These are phyloP conservation scores for Fraxinus greggii DNA, from an alignment of 305 asterid genomes.

Conservation along the genomic window DNA sequence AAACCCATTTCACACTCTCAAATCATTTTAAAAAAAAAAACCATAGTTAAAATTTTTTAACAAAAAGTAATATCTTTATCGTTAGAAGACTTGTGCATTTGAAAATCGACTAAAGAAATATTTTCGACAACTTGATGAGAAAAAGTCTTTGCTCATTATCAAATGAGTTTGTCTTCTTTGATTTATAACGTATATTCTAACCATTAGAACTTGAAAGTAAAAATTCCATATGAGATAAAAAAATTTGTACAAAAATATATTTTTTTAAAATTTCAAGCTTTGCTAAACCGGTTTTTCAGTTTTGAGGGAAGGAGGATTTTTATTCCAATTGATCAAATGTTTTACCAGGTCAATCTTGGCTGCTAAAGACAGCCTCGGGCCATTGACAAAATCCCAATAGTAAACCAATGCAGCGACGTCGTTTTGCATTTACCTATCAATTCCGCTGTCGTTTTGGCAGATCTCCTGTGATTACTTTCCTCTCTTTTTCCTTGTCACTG, in stretches of 20 bases:
- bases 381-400: neutral
- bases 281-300: no score
- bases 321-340: neutral
- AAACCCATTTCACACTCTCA: neutral
- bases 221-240: neutral
- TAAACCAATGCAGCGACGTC: neutral
- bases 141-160: neutral
- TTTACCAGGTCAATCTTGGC: slow-evolving; percentile 1
- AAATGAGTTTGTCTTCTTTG: neutral
- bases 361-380: neutral
- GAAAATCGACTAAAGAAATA: no score
- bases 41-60: no score
- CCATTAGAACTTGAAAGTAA: neutral
- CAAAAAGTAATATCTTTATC: neutral
- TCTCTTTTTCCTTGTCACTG: neutral
- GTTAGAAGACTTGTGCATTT: neutral
- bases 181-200: no score
- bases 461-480: neutral
- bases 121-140: neutral
- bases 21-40: no score
- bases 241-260: no score
- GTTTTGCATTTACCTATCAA: neutral
- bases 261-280: no score
- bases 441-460: neutral
- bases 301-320: no score